A percentile compares a stretch with the other conserved stretches of the same genome.
These are phyloP conservation scores for Trichoderma sp. DNA, from an alignment of 2,329 filamentous ascomycete species.

Conservation along the genomic window DNA sequence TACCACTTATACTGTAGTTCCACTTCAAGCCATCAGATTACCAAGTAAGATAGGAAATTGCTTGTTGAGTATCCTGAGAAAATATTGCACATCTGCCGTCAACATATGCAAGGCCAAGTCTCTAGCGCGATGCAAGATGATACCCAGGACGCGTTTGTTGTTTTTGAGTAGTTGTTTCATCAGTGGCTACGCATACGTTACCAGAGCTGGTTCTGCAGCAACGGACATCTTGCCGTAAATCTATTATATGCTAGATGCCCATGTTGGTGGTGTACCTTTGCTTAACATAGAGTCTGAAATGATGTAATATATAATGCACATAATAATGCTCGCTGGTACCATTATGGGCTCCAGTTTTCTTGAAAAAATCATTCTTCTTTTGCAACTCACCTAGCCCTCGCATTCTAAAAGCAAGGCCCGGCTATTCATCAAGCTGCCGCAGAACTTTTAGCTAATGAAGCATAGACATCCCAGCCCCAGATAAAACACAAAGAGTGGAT, in stretches of 20 bases:
- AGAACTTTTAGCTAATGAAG: constrained; percentile 77
- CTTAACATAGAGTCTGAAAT: neutral
- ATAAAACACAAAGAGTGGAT: constrained; percentile 94
- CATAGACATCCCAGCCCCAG: constrained; percentile 90
- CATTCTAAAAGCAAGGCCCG: neutral
- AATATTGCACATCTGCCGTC: neutral
- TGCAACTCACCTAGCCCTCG: neutral
- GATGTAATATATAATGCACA: neutral
- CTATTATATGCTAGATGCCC: neutral
- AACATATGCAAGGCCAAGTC: neutral
- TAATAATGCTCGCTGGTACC: neutral
- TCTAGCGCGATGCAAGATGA: neutral
- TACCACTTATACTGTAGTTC: neutral
- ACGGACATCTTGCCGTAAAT: no score
- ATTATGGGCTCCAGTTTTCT: neutral
- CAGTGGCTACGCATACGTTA: no score
- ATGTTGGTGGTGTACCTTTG: neutral
- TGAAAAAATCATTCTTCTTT: neutral
- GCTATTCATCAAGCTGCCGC: neutral
- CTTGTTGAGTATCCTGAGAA: neutral
- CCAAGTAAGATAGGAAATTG: neutral
- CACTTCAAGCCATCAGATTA: neutral
- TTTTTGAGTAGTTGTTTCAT: no score
- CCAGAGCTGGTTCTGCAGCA: no score
- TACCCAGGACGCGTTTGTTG: no score